Evolutionary conservation across 768 basidiomycete species (phyloP), one percentile per base, ranked within the genome.

Genomic region (Leccinum boreale): DNA sequence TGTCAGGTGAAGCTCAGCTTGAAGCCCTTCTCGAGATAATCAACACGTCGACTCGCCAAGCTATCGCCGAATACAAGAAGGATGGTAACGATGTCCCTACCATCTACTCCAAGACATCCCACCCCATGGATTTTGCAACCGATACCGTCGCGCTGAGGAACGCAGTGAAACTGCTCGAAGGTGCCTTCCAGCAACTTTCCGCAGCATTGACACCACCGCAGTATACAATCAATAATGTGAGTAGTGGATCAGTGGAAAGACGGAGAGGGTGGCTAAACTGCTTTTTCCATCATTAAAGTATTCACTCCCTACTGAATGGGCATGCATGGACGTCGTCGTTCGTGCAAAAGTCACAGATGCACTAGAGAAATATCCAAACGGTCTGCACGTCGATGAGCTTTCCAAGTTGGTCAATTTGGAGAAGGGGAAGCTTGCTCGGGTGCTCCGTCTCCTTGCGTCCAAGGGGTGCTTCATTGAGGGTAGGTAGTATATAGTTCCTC

Each of bases 401-500:
- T 44, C 42, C 42, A 21, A 21, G 1, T 3, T 44, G 19, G 19
- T 44, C 11, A 7, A 44, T 44, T 44, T 44, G 42, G 42, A 44
- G 42, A 2, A 44, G 19, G 42, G 42, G 19, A 44, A 44, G 2
- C 42, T 44, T 44, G 50, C 62, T 46, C 71, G 70, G 2, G 50
- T 73, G 23, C 61, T 74, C 11, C 69, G 74, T n/a, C 55, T 65
- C 8, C 71, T 74, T 29, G 65, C 73, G 0, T 62, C 64, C 10
- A 67, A 66, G 28, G 69, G 71, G 14, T 70, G 64, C 46, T 74
- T 74, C 51, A 66, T 52, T 1, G 74, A 74, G 65, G 67, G 73
- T 62, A 46, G 47, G 47, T 2, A 12, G 28, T 58, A 44, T 15
- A 1, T 31, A 12, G 24, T 45, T 26, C 7, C 15, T 12, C n/a